Evolutionary conservation across 805 yeast genomes (phyloP).

Genomic region (Wickerhamiella occidentalis): DNA sequence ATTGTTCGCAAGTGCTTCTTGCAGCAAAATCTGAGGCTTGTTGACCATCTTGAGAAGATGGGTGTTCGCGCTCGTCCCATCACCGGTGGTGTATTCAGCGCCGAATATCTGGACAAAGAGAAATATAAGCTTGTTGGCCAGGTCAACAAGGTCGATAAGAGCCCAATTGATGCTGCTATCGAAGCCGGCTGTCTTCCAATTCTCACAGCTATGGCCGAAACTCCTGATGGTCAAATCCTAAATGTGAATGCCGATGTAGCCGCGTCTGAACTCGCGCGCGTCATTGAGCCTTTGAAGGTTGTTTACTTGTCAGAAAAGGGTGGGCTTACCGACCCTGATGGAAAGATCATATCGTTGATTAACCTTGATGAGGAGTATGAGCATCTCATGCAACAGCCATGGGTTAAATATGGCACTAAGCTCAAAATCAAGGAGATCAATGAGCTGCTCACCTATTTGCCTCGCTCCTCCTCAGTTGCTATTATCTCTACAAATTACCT

Average conservation of each 20-base stretch:
- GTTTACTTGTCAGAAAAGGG: constrained; percentile 97
- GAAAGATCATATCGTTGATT: constrained; percentile 78
- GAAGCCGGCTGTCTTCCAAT: constrained; percentile 95
- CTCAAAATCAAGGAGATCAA: constrained; percentile 92
- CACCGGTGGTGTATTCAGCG: constrained; percentile 93
- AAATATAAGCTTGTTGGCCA: constrained; percentile 90
- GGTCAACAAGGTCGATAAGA: constrained; percentile 73
- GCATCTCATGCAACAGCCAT: constrained; percentile 74
- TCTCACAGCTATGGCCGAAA: constrained; percentile 91
- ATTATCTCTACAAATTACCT: constrained; percentile 89
- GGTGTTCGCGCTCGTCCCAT: constrained; percentile 98
- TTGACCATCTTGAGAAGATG: constrained; percentile 87
- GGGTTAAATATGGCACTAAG: constrained; percentile 99
- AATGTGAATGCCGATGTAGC: constrained; percentile 98
- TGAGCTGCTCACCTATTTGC: constrained; percentile 84
- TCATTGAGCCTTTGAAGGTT: constrained; percentile 90
- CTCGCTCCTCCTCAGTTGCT: constrained; percentile 95
- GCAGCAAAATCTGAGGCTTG: constrained; percentile 89
- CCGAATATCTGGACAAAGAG: constrained; percentile 79
- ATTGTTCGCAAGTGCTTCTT: constrained; percentile 92
- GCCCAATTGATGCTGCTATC: constrained; percentile 85
- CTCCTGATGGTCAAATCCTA: constrained; percentile 89
- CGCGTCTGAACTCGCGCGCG: constrained; percentile 95
- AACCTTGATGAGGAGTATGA: constrained; percentile 96
- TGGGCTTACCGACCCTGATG: constrained; percentile 85